A percentile compares a stretch with the other conserved stretches of the same genome.
These are phyloP conservation scores for Alternaria gaisen DNA, from an alignment of 2,329 filamentous ascomycete species.

Conservation along the genomic window DNA sequence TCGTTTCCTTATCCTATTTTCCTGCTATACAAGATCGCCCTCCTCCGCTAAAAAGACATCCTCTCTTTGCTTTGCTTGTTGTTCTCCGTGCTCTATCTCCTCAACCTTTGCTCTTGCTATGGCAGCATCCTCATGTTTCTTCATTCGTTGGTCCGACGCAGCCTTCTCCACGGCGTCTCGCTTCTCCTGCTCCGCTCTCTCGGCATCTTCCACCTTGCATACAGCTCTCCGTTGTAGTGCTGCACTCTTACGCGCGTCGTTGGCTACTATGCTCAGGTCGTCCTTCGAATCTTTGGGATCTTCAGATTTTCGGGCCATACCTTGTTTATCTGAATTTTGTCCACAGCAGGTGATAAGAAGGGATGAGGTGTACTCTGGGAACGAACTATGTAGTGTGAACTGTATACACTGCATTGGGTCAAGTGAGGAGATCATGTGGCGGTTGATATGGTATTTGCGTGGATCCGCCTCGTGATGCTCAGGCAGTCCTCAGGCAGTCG, in stretches of 20 bases:
- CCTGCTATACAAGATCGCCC: too few relatives aligned
- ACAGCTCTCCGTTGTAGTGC: background rate
- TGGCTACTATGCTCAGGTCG: too few relatives aligned
- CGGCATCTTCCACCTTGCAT: background rate
- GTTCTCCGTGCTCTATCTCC: background rate
- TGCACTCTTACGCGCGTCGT: background rate
- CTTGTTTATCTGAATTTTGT: background rate
- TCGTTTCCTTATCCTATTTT: too few relatives aligned
- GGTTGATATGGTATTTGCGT: background rate
- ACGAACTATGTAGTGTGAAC: background rate
- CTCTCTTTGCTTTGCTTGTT: background rate
- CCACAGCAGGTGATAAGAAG: background rate
- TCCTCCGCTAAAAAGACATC: too few relatives aligned
- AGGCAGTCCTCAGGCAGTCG: background rate
- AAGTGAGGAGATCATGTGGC: background rate
- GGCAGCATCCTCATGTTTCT: background rate
- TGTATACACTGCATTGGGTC: background rate
- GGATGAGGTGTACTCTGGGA: background rate
- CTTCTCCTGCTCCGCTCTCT: background rate
- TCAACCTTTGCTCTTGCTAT: background rate
- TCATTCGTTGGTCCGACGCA: background rate
- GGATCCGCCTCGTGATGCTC: background rate
- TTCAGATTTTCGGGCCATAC: too few relatives aligned
- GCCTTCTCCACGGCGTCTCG: background rate
- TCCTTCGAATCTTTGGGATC: too few relatives aligned